phyloP scores from a whole-genome alignment of 148 eudicot genomes.

The Cornus controversa region DNA sequence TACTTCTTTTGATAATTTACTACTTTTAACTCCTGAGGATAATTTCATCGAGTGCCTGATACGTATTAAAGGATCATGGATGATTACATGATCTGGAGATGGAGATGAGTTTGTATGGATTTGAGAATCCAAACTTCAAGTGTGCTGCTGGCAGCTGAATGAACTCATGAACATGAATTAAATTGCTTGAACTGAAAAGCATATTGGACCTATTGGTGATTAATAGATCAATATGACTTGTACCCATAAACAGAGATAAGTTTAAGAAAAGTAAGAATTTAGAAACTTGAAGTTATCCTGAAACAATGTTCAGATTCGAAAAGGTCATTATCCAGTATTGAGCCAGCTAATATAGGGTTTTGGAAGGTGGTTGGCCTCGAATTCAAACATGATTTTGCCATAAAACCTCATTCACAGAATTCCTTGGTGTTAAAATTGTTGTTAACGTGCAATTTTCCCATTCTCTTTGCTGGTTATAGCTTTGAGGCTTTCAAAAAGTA shows the following conservation, averaged over 20 bases:
- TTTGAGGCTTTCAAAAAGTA: not conserved
- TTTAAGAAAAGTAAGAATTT: not conserved
- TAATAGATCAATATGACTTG: not conserved
- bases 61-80: too few species aligned
- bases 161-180: not conserved
- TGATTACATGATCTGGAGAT: too few species aligned
- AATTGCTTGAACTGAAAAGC: not conserved
- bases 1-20: too few species aligned
- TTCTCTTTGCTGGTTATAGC: not conserved
- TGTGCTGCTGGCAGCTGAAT: not conserved
- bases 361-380: not conserved
- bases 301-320: too few species aligned
- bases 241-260: too few species aligned
- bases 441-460: not conserved
- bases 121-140: too few species aligned
- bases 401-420: not conserved
- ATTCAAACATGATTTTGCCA: not conserved
- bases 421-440: not conserved
- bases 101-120: too few species aligned
- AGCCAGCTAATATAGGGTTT: too few species aligned
- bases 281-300: not conserved
- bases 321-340: too few species aligned
- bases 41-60: too few species aligned
- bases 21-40: not conserved
- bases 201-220: not conserved